A percentile compares a stretch with the other conserved stretches of the same genome.
Conservation (phyloP, 2,329 filamentous ascomycete species). For the Pseudogymnoascus sp. region DNA sequence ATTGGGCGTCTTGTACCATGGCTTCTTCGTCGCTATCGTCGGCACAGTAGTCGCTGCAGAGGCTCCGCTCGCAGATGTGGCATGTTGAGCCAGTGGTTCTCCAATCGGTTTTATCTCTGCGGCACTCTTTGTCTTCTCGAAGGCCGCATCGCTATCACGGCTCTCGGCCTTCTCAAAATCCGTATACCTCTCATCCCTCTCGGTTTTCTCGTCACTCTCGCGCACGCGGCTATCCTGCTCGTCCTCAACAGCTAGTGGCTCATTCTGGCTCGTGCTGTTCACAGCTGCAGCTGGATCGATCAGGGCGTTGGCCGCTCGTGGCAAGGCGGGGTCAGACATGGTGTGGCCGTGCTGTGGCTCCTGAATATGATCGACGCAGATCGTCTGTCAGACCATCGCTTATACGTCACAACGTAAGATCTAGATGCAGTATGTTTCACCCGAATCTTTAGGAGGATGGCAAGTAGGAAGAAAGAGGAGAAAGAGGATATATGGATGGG, state of each 20-base stretch:
- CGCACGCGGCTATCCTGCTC: constrained; percentile 16
- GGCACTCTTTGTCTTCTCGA: constrained; percentile 8
- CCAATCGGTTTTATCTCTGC: background rate
- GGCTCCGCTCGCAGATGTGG: background rate
- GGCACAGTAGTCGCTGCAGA: background rate
- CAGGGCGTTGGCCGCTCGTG: background rate
- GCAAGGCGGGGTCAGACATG: background rate
- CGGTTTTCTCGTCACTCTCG: constrained; percentile 19
- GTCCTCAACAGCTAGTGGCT: constrained; percentile 15
- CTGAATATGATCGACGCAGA: background rate
- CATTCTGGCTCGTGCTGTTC: constrained; percentile 14
- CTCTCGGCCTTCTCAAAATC: constrained; percentile 16
- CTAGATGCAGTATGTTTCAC: background rate
- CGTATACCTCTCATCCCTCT: constrained; percentile 21
- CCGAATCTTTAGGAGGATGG: background rate
- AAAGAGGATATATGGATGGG: background rate
- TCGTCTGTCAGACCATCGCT: constrained; percentile 5
- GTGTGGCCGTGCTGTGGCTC: constrained; percentile 2
- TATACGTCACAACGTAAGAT: background rate
- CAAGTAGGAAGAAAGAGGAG: background rate
- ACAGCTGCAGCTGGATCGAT: constrained; percentile 12
- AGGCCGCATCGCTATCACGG: constrained; percentile 14
- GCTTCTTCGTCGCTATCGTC: constrained; percentile 33
- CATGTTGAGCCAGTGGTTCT: background rate
- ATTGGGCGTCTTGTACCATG: constrained; percentile 57